Evolutionary conservation across 257 asterid genomes (phyloP).

Genomic region (Solanum sparsipilum): DNA sequence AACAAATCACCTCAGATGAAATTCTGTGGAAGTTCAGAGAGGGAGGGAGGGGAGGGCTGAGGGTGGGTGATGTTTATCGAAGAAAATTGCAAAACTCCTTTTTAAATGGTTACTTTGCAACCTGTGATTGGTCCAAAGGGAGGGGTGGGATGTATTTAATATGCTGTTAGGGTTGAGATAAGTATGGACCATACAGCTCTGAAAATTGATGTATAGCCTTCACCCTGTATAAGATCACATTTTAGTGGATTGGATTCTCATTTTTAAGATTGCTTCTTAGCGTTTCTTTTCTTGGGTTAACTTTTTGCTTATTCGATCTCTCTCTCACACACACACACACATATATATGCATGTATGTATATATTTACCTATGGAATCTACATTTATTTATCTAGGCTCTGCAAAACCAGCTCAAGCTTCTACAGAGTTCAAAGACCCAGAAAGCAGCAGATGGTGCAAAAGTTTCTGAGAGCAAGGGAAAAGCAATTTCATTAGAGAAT

Average conservation of each 20-base stretch:
- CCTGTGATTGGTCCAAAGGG: background rate
- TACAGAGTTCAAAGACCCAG: conserved; percentile 26
- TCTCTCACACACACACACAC: no score
- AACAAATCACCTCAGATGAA: background rate
- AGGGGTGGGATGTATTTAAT: background rate
- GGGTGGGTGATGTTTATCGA: no score
- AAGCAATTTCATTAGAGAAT: conserved; percentile 19
- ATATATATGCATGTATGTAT: no score
- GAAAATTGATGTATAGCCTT: background rate
- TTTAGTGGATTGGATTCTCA: background rate
- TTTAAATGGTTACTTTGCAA: no score
- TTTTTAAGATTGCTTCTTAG: background rate
- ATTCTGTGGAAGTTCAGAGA: background rate
- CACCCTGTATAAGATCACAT: background rate
- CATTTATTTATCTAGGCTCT: conserved; percentile 25
- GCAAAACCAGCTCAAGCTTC: conserved; percentile 46
- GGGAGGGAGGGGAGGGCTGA: background rate
- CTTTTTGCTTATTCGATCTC: background rate
- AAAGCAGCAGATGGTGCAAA: conserved; percentile 7
- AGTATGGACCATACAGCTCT: background rate
- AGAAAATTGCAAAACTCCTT: background rate
- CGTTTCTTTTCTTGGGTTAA: background rate
- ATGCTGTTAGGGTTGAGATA: background rate
- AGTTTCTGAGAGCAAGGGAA: conserved; percentile 42
- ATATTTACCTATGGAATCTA: background rate